phyloP scores from a whole-genome alignment of 202 grass and related monocot species.

The Hordeum pubiflorum region DNA sequence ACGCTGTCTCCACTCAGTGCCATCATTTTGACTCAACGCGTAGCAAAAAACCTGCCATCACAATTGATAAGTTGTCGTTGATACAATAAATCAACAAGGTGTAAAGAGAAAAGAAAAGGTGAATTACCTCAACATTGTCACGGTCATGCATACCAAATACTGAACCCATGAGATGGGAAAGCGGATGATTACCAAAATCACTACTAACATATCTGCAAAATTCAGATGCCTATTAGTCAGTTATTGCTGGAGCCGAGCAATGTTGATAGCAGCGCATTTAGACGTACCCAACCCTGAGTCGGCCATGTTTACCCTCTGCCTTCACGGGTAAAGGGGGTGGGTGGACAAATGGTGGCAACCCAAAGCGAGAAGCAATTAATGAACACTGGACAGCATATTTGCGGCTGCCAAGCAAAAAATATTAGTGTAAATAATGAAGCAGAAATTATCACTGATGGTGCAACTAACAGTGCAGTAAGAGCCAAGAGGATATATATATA shows the following conservation, averaged over 20 bases:
- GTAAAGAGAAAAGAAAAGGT: not conserved
- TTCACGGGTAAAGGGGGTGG: constrained; percentile 35
- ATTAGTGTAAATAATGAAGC: constrained; percentile 3
- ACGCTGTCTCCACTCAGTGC: constrained; percentile 58
- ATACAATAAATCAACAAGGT: not conserved
- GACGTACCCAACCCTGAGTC: constrained; percentile 61
- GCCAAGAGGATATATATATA: constrained; percentile 21
- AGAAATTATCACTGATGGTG: not conserved
- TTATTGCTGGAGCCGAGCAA: not conserved
- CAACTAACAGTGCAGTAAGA: not conserved
- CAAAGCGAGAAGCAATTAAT: constrained; percentile 62
- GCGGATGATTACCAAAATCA: constrained; percentile 71
- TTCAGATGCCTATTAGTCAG: not conserved
- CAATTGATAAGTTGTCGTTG: not conserved
- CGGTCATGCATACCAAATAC: constrained; percentile 63
- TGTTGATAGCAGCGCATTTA: not conserved
- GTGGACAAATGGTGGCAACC: constrained; percentile 47
- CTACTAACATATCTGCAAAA: constrained; percentile 61
- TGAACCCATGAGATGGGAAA: constrained; percentile 74
- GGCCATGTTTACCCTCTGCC: constrained; percentile 28
- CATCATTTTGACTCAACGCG: constrained; percentile 65
- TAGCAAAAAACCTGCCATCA: constrained; percentile 57
- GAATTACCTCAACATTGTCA: constrained; percentile 47
- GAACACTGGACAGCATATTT: constrained; percentile 61
- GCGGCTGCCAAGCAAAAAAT: constrained; percentile 35